A percentile compares a stretch with the other conserved stretches of the same genome.
phyloP scores from a whole-genome alignment of 371 early-diverging fungal species.

The Saksenaea vasiformis region DNA sequence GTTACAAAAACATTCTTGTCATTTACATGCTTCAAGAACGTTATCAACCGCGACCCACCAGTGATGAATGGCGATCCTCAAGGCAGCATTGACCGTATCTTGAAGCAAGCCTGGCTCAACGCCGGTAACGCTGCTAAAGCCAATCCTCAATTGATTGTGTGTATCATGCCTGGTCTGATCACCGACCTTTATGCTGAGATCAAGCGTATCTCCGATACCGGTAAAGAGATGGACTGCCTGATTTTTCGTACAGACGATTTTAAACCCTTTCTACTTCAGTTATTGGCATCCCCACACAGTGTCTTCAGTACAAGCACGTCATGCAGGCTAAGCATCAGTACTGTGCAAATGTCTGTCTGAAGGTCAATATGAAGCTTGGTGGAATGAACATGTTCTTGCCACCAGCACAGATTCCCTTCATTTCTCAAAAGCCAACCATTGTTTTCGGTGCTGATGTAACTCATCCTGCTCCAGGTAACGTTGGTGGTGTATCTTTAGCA shows the following conservation, averaged over 20 bases:
- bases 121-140: constrained; percentile 66
- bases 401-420: constrained; percentile 56
- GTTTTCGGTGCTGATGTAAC: constrained; percentile 96
- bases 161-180: constrained; percentile 83
- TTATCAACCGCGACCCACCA: constrained; percentile 61
- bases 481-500: constrained; percentile 58
- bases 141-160: constrained; percentile 75
- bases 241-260: too few species aligned
- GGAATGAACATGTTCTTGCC: constrained; percentile 66
- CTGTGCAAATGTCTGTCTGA: constrained; percentile 77
- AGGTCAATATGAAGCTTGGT: constrained; percentile 86
- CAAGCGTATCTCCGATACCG: constrained; percentile 91
- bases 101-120: constrained; percentile 66
- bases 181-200: constrained; percentile 89
- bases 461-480: constrained; percentile 76
- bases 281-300: constrained; percentile 88
- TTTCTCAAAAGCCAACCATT: constrained; percentile 78
- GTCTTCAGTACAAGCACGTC: constrained; percentile 82
- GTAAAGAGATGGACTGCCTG: background rate
- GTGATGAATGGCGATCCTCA: constrained; percentile 67
- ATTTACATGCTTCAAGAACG: constrained; percentile 18
- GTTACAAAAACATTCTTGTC: background rate
- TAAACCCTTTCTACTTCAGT: constrained; percentile 14
- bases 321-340: constrained; percentile 67
- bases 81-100: constrained; percentile 56